A percentile compares a stretch with the other conserved stretches of the same genome.
Conservation (phyloP, 257 asterid species). For the Thymus quinquecostatus region DNA sequence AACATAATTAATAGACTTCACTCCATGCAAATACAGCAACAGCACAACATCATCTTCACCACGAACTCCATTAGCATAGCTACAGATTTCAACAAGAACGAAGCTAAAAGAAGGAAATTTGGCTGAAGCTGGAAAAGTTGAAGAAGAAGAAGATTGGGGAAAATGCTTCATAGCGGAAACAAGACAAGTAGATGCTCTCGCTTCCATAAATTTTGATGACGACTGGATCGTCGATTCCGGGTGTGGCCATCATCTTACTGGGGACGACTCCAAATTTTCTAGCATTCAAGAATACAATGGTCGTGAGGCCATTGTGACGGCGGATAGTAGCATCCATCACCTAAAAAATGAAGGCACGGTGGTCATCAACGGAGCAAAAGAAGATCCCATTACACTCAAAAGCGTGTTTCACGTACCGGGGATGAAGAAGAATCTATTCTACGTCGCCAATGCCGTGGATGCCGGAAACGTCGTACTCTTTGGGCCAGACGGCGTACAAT, state of each 20-base stretch:
- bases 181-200: not conserved
- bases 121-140: not conserved
- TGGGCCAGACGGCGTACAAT: not conserved
- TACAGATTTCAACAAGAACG: not conserved
- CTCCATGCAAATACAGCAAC: too few species aligned
- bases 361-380: not conserved
- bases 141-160: not conserved
- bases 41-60: too few species aligned
- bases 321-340: not conserved
- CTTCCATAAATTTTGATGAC: not conserved
- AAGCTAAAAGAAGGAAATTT: constrained; percentile 3
- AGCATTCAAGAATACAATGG: not conserved
- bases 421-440: not conserved
- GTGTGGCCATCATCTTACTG: not conserved
- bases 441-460: not conserved
- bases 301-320: not conserved
- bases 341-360: not conserved
- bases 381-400: not conserved
- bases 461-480: not conserved
- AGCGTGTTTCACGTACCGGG: not conserved
- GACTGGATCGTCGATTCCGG: not conserved
- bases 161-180: not conserved
- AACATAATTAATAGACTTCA: too few species aligned
- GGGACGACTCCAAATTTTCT: not conserved
- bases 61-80: too few species aligned